Percentiles rank a stretch among this genome's conserved stretches.
Conservation (phyloP, 768 basidiomycete species). For the Agaricus blazei region DNA sequence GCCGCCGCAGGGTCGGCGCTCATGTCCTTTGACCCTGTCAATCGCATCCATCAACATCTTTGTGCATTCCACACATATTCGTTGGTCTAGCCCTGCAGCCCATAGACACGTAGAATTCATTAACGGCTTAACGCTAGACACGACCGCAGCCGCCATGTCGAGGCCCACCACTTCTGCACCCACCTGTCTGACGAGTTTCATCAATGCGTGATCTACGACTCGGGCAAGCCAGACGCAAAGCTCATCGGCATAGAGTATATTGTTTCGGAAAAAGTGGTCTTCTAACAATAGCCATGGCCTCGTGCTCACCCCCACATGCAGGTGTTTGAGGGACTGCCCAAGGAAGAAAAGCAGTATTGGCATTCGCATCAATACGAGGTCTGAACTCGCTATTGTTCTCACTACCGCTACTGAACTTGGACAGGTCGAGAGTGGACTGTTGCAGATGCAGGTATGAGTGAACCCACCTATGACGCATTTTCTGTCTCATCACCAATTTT, state of each 20-base stretch:
- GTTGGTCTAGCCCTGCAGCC: not conserved
- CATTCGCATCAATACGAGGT: constrained; percentile 11
- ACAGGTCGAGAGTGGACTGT: constrained; percentile 9
- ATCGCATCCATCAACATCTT: constrained; percentile 9
- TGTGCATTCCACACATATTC: constrained; percentile 11
- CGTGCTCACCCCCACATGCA: not conserved
- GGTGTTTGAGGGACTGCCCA: constrained; percentile 4
- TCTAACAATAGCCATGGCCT: not conserved
- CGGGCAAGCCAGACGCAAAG: constrained; percentile 1
- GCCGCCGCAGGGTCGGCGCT: constrained; percentile 4
- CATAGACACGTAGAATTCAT: not conserved
- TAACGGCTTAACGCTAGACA: not conserved
- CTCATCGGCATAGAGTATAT: constrained; percentile 11
- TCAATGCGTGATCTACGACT: constrained; percentile 10
- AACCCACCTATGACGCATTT: not conserved
- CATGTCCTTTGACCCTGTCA: constrained; percentile 11
- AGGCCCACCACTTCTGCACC: constrained; percentile 10
- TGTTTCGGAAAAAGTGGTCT: constrained; percentile 7
- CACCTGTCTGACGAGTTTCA: constrained; percentile 10
- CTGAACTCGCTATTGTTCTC: not conserved
- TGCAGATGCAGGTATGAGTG: constrained; percentile 1
- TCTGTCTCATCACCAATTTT: not conserved
- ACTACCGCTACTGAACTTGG: not conserved
- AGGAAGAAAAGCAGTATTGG: constrained; percentile 11
- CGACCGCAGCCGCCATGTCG: constrained; percentile 8